Base-by-base conservation (phyloP, 495 filamentous ascomycete species). In the Penicillium desertorum region DNA sequence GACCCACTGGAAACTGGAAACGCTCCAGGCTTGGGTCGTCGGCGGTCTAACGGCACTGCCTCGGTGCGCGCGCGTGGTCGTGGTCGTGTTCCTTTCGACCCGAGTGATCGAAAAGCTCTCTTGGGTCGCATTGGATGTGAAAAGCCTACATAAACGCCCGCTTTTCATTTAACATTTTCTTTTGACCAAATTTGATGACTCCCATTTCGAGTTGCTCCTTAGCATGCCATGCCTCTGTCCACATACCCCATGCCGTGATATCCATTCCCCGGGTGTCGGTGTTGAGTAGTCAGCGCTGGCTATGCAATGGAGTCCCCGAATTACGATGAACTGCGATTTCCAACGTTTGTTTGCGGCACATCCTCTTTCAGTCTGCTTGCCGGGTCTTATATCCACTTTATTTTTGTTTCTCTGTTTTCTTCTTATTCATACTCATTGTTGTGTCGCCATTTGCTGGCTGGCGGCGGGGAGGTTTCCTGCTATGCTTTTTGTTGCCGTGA, bases 121-220 rank as follows among this genome's bases (percentile, higher is more conserved):
- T 73, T 90, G 30, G 86, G 86, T 25, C 75, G 87, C 34, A 90
- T 90, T 61, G 87, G 87, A 50, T 90, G 87, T 67, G 87, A 90
- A 69, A 89, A 89, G 62, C 73, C 76, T 22, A 75, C 74, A 16
- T 77, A 67, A 37, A 58, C 36, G 19, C 41, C 30, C 11, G n/a
- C 36, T 17, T 57, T 57, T 56, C 52, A 51, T 34, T 46, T 57
- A 34, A 48, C 32, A 25, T 32, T n/a, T 52, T 50, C 39, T 45
- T 51, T 49, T 62, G 44, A 51, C 44, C 58, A 53, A 58, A 56
- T 58, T 54, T 63, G 37, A 65, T 34, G 59, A 67, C 58, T 58
- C 42, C 44, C 59, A 46, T 50, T 58, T 57, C 49, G 45, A 59
- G 25, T 50, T 47, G 48, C 56, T 62, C 55, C 36, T 48, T 62